Evolutionary conservation across 2,329 filamentous ascomycete species (phyloP), one percentile per base, ranked within the genome.

Genomic region (Tolypocladium tundrense): DNA sequence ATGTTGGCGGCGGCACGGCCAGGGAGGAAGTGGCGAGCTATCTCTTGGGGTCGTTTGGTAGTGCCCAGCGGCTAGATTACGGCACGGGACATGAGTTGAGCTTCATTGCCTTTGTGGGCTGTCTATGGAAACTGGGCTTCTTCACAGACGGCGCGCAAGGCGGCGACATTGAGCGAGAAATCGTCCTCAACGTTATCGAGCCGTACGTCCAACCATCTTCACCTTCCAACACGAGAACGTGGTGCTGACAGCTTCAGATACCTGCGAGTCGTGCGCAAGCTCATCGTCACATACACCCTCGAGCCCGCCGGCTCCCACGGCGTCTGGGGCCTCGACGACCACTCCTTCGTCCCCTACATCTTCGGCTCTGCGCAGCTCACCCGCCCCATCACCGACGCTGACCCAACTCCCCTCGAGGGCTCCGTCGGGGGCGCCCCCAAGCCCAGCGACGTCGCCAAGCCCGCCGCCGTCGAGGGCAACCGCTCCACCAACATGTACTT

Each of bases 241-340:
- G 8, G 13, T 7, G 39, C 63, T 63, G 54, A 62, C 37, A 14
- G 13, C 7, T 4, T 35, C 66, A 91, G 88, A 45, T 96, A 96
- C 67, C 77, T 96, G n/a, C 76, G 78, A 39, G 86, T 97, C 2
- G 79, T 96, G 52, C 87, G 94, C 43, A 85, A 82, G 48, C 79
- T 99, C 11, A 97, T 99, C 65, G 78, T 90, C 55, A 93, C 87
- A 2, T 99, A 97, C 70, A 97, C 87, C 0, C 83, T 99, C 24
- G 94, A 99, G 69, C 94, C 94, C 4, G 94, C 94, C 7, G 94
- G 94, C 2, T 96, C 93, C 1, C 94, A 97, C 69, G 94, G 94
- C 3, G 94, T 99, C 24, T 99, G 94, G 94, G 94, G 94, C 24
- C 80, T 99, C n/a, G 94, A 99, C 69, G 94, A 99, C 71, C 93